A percentile compares a stretch with the other conserved stretches of the same genome.
Conservation (phyloP, 169 alveolate genomes). For the Miamiensis avidus region DNA sequence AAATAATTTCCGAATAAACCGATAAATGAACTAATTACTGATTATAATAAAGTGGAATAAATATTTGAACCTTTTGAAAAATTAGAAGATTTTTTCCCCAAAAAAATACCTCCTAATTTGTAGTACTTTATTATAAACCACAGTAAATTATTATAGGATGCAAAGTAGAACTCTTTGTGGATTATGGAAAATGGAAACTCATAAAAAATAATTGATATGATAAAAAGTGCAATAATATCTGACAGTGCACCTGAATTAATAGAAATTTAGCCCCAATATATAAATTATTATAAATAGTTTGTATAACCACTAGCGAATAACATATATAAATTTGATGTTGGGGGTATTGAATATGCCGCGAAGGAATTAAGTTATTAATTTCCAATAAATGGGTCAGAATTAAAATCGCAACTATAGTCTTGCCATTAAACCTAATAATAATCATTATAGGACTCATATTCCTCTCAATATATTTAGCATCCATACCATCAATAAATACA, state of each 20-base stretch:
- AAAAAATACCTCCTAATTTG: background rate
- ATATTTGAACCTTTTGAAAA: slow-evolving; percentile 19
- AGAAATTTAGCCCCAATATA: background rate
- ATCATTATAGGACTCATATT: too few relatives aligned
- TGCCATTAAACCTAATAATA: background rate
- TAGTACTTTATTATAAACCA: background rate
- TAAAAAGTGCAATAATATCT: too few relatives aligned
- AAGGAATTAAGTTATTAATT: background rate
- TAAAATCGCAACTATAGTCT: background rate
- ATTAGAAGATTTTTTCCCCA: slow-evolving; percentile 7
- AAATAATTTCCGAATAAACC: too few relatives aligned
- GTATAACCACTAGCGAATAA: background rate
- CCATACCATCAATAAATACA: too few relatives aligned
- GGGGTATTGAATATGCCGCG: background rate
- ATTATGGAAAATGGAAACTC: too few relatives aligned
- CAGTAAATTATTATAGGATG: too few relatives aligned
- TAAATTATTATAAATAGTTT: too few relatives aligned
- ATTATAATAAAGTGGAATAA: slow-evolving; percentile 25
- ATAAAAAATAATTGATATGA: too few relatives aligned
- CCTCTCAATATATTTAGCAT: too few relatives aligned
- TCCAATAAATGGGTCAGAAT: background rate
- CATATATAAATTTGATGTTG: too few relatives aligned
- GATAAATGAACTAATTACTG: too few relatives aligned
- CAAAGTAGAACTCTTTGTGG: too few relatives aligned
- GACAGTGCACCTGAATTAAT: background rate